These are phyloP conservation scores for Schizophyllum amplum DNA, from an alignment of 1,284 basidiomycete species.

Conservation along the genomic window DNA sequence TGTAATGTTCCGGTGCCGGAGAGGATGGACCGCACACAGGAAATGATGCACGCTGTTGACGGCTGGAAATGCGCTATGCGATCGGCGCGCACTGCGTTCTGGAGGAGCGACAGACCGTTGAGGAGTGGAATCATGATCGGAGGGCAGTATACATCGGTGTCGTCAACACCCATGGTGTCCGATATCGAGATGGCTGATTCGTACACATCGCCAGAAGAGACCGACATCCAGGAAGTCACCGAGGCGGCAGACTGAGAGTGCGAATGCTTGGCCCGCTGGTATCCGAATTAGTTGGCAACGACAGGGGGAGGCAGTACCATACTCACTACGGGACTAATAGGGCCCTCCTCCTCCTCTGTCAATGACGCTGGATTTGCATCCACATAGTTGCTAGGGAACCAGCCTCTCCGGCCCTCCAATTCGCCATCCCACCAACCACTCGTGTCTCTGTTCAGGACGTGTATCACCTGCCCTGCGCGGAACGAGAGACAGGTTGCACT, in stretches of 20 bases:
- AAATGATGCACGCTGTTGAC: constrained; percentile 85
- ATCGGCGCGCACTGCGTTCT: constrained; percentile 73
- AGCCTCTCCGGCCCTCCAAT: constrained; percentile 73
- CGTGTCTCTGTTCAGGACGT: constrained; percentile 78
- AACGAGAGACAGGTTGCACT: constrained; percentile 84
- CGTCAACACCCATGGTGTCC: background rate
- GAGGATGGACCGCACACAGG: constrained; percentile 87
- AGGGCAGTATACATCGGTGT: constrained; percentile 42
- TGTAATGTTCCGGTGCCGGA: constrained; percentile 81
- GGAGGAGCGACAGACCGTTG: constrained; percentile 80
- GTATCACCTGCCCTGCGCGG: constrained; percentile 84
- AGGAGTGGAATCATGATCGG: constrained; percentile 71
- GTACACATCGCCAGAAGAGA: background rate
- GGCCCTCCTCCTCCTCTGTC: constrained; percentile 49
- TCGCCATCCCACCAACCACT: constrained; percentile 99
- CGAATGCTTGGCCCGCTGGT: constrained; percentile 23
- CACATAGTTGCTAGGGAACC: constrained; percentile 96
- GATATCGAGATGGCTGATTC: background rate
- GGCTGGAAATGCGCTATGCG: constrained; percentile 79
- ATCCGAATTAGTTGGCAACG: background rate
- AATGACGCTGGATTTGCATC: constrained; percentile 41
- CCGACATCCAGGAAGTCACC: constrained; percentile 36
- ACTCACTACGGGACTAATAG: constrained; percentile 31
- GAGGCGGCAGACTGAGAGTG: constrained; percentile 44
- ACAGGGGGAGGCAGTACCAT: background rate